phyloP scores from a whole-genome alignment of 2,329 filamentous ascomycete genomes.

The Aspergillus japonicus region DNA sequence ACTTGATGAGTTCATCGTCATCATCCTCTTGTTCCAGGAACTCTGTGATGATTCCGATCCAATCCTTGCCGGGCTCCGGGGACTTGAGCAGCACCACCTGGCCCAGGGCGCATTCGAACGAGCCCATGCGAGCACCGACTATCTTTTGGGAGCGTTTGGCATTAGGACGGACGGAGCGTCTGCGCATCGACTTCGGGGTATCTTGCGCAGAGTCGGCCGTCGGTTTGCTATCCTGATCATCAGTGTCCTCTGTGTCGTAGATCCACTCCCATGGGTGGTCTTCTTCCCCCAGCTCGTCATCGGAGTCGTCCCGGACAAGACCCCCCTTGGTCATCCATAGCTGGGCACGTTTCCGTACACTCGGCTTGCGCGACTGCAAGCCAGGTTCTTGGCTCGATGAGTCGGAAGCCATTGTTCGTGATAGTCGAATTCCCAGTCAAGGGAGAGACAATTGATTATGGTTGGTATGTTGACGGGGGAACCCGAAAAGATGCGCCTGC shows the following conservation, averaged over 20 bases:
- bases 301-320: conserved; percentile 73
- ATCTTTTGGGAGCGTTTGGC: conserved; percentile 53
- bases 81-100: conserved; percentile 86
- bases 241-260: conserved; percentile 49
- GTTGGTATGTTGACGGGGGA: conserved; percentile 7
- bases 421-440: background rate
- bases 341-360: conserved; percentile 40
- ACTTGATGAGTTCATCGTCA: conserved; percentile 57
- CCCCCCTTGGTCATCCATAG: conserved; percentile 59
- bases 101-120: conserved; percentile 75
- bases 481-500: conserved; percentile 4
- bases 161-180: conserved; percentile 30
- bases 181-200: conserved; percentile 26
- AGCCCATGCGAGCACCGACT: conserved; percentile 77
- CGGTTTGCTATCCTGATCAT: conserved; percentile 21
- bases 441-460: background rate
- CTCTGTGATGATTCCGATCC: conserved; percentile 85
- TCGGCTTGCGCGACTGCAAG: conserved; percentile 18
- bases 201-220: conserved; percentile 18
- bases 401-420: conserved; percentile 20
- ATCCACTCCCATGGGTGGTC: conserved; percentile 79
- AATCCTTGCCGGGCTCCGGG: conserved; percentile 80
- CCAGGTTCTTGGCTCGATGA: conserved; percentile 17
- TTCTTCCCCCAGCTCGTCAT: conserved; percentile 77
- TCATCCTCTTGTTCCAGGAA: conserved; percentile 74